Evolutionary conservation across 2,329 filamentous ascomycete genomes (phyloP), one percentile per base, ranked within the genome.

Genomic region (Rutstroemia sp.): DNA sequence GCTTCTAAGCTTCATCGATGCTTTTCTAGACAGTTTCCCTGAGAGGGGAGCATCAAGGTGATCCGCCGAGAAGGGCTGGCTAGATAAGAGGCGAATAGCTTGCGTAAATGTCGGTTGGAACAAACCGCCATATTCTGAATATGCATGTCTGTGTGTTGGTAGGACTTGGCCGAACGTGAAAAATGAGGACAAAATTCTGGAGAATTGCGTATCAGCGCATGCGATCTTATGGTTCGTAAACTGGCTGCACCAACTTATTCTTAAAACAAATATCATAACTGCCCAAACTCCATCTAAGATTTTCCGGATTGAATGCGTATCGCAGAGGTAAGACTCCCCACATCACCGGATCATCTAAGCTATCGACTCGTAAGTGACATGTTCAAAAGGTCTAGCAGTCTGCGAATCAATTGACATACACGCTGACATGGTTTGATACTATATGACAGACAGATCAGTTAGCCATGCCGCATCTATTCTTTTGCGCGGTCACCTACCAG

Each of bases 221-320:
- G 19, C 14, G 7, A 34, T 12, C 30, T 19, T 17, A 9, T 25
- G 7, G 1, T 4, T 3, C 10, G 5, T 16, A 23, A 19, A 45
- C 34, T 30, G 48, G 58, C 52, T 37, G 42, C n/a, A 64, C 76
- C 60, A 74, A 94, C 89, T 83, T 86, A 69, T 89, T 92, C 66
- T 86, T 86, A 72, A 95, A 99, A 73, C 92, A 96, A 58, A 99
- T 92, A 71, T 99, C 94, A 70, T 96, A 89, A 66, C 91, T 95
- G 23, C 89, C 94, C 54, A 99, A 80, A 9, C 86, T 84, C 90
- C 92, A 97, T 70, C 94, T 83, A 67, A 91, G 78, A 68, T 92
- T 94, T 56, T 80, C 77, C 19, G 88, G 82, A 58, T 85, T 82
- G 66, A 88, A 83, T 61, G 82, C 75, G 68, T 94, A 89, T 50